Evolutionary conservation across 176 grass and related monocot species (phyloP).

Genomic region (Rhynchospora pubera): DNA sequence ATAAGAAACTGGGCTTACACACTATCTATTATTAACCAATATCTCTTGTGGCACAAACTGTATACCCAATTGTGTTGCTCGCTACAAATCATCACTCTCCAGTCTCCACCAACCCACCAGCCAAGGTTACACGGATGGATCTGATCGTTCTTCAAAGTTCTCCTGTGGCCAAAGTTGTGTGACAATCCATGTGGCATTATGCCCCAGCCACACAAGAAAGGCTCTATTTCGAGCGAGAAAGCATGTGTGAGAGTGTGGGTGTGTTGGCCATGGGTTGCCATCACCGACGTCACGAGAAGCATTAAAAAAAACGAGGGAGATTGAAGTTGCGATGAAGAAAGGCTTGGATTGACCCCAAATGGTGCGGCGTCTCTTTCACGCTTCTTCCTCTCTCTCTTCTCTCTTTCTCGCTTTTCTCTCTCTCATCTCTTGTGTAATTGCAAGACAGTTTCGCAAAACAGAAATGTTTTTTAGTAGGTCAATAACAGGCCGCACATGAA

Average conservation of each 20-base stretch:
- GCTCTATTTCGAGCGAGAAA: background rate
- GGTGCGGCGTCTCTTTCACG: slow-evolving; percentile 31
- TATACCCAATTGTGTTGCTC: slow-evolving; percentile 1
- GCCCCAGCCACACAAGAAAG: background rate
- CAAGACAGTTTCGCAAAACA: background rate
- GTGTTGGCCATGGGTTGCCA: slow-evolving; percentile 15
- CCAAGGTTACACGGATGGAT: background rate
- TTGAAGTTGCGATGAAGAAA: slow-evolving; percentile 4
- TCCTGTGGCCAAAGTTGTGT: background rate
- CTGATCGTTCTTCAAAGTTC: background rate
- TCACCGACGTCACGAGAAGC: slow-evolving; percentile 14
- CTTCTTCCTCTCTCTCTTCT: slow-evolving; percentile 18
- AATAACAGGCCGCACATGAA: background rate
- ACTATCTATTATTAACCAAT: background rate
- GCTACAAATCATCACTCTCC: background rate
- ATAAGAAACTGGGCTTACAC: slow-evolving; percentile 12
- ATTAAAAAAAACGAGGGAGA: slow-evolving; percentile 24
- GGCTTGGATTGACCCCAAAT: slow-evolving; percentile 29
- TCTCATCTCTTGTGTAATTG: background rate
- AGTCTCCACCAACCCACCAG: background rate
- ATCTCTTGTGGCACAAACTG: background rate
- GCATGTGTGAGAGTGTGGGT: background rate
- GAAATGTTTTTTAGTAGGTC: background rate
- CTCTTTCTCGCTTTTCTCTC: background rate
- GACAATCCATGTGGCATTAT: background rate